Percentiles rank a stretch among this genome's conserved stretches.
Conservation (phyloP, 352 stramenopile species). For the Aphanomyces stellatus region DNA sequence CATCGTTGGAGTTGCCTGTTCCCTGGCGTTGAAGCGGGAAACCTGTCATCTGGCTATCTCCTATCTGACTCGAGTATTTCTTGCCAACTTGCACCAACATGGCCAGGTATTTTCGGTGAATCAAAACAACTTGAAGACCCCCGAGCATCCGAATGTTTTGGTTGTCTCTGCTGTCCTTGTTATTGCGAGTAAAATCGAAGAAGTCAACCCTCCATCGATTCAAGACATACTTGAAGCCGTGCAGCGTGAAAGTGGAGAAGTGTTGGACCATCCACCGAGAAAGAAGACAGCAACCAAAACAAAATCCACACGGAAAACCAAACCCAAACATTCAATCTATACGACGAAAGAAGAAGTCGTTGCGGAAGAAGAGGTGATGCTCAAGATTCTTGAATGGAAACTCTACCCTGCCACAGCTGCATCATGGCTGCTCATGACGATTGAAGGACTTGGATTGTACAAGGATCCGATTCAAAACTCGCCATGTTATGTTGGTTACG, state of each 20-base stretch:
- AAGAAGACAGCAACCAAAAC: neutral
- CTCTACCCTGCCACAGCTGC: conserved; percentile 10
- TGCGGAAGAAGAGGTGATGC: conserved; percentile 5
- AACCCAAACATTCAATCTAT: conserved; percentile 2
- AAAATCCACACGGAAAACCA: neutral
- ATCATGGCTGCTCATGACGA: conserved; percentile 11
- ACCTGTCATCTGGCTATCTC: conserved; percentile 13
- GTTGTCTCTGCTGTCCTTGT: neutral
- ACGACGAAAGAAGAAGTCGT: conserved; percentile 14
- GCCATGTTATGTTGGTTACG: conserved; percentile 8
- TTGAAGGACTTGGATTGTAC: conserved; percentile 15
- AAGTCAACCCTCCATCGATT: conserved; percentile 9
- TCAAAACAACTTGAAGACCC: neutral
- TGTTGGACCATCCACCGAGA: neutral
- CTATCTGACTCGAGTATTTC: conserved; percentile 10
- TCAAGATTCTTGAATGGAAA: conserved; percentile 15
- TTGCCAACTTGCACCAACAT: neutral
- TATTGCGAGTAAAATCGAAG: conserved; percentile 14
- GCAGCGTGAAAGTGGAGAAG: conserved; percentile 12
- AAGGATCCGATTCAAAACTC: conserved; percentile 5
- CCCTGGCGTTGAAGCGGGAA: conserved; percentile 6
- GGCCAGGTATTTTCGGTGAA: neutral
- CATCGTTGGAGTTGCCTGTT: neutral
- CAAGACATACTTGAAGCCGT: conserved; percentile 12
- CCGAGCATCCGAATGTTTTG: conserved; percentile 8